phyloP scores from a whole-genome alignment of 2,329 filamentous ascomycete species.

The Cadophora luteo-olivacea region DNA sequence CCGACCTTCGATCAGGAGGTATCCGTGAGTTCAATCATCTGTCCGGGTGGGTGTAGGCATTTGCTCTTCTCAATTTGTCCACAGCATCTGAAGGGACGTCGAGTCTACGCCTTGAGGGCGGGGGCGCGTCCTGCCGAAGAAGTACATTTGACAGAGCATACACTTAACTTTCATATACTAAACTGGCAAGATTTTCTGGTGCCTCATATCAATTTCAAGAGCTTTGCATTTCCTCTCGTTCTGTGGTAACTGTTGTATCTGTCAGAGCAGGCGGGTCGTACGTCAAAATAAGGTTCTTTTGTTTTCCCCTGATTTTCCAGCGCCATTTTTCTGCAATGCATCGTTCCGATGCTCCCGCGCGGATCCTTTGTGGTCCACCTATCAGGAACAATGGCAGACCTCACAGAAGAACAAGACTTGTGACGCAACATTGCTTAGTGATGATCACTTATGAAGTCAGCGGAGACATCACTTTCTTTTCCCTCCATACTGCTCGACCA shows the following conservation, averaged over 20 bases:
- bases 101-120: not conserved
- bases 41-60: not conserved
- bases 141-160: not conserved
- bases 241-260: not conserved
- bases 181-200: not conserved
- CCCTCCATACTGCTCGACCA: not conserved
- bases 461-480: not conserved
- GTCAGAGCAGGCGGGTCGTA: not conserved
- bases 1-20: not conserved
- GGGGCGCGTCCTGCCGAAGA: not conserved
- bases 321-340: not conserved
- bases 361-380: constrained; percentile 9
- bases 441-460: not conserved
- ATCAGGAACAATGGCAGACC: constrained; percentile 15
- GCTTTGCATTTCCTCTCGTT: not conserved
- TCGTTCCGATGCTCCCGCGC: constrained; percentile 9
- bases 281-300: constrained; percentile 30
- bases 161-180: not conserved
- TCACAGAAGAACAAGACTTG: constrained; percentile 13
- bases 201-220: not conserved
- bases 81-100: not conserved
- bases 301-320: constrained; percentile 12
- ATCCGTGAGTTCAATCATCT: not conserved
- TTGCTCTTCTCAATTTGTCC: not conserved
- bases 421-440: constrained; percentile 26